Base-by-base conservation (phyloP, 2,329 filamentous ascomycete genomes). In the Cladosporium sp. region DNA sequence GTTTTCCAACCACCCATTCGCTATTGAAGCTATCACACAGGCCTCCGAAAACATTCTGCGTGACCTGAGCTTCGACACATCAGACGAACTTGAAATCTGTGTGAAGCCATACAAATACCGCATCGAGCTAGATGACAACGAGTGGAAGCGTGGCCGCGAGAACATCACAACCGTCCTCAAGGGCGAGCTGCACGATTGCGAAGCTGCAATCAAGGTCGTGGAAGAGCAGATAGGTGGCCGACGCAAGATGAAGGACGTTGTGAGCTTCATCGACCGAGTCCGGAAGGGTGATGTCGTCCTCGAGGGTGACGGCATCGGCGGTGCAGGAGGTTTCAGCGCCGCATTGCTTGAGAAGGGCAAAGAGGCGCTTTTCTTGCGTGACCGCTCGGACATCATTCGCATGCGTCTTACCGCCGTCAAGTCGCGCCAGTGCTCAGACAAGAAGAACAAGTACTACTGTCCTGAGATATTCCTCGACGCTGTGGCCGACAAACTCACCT, bases 91-190 rank as follows among this genome's bases (percentile, higher is more conserved):
- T 1, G 93, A 98, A 70, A 97, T 97, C 67, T 98, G 92, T 67
- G 95, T 98, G 72, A 98, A 98, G 70, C 93, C 95, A 0, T 98
- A 92, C 76, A 98, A 98, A 68, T 97, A 92, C 61, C 90, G 96
- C 57, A 95, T 98, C 54, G 93, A 98, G 62, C 84, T 98, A 42
- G 89, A 95, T 64, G 87, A 91, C 37, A 78, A 83, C 7, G 95
- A 98, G 68, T 98, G 93, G 93, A 70, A 77, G 3, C 83, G 87
- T 56, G 91, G 90, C 0, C 79, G 92, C 48, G 90, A 95, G 43
- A 93, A 95, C 61, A 85, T 92, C 1, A 80, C 83, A 37, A 79
- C 77, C 8, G 84, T 93, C 1, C 74, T 98, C n/a, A 95, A 95
- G 69, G 84, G 86, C 46, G 93, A 98, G 68, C 77, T 98, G 3